A percentile compares a stretch with the other conserved stretches of the same genome.
phyloP scores from a whole-genome alignment of 2,329 filamentous ascomycete genomes.

The Simplicillium sp. region DNA sequence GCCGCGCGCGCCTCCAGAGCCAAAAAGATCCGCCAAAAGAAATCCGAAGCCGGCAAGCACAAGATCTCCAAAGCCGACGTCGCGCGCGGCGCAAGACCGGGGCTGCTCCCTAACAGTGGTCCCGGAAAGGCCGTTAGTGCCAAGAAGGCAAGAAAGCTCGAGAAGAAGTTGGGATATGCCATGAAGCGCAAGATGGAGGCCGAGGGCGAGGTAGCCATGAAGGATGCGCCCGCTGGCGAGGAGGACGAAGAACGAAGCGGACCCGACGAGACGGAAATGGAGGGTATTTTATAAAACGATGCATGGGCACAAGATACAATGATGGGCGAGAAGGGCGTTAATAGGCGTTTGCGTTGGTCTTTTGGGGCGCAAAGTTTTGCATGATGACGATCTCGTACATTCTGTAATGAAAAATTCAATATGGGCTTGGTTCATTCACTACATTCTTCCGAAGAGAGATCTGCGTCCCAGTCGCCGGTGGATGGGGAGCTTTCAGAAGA shows the following conservation, averaged over 20 bases:
- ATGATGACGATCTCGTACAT: too few relatives aligned
- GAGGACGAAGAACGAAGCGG: slow-evolving; percentile 11
- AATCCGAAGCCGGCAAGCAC: slow-evolving; percentile 24
- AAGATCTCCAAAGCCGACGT: slow-evolving; percentile 32
- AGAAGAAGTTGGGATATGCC: slow-evolving; percentile 42
- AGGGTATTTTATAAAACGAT: slow-evolving; percentile 13
- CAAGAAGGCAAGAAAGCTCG: slow-evolving; percentile 48
- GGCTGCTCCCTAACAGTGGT: slow-evolving; percentile 46
- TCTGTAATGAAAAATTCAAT: background rate
- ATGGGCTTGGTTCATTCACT: background rate
- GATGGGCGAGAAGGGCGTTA: background rate
- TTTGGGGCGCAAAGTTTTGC: too few relatives aligned
- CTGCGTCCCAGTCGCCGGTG: too few relatives aligned
- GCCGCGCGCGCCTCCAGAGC: slow-evolving; percentile 34
- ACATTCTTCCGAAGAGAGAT: background rate
- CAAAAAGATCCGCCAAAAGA: slow-evolving; percentile 33
- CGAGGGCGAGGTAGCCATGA: slow-evolving; percentile 40
- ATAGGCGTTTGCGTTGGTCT: too few relatives aligned
- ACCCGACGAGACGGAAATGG: slow-evolving; percentile 13
- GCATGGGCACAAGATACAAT: slow-evolving; percentile 15
- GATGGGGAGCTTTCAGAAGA: too few relatives aligned
- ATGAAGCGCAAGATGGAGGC: slow-evolving; percentile 41
- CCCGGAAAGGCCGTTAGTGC: slow-evolving; percentile 39
- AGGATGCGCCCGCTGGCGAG: slow-evolving; percentile 20
- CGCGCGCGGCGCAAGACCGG: slow-evolving; percentile 39